Percentiles rank a stretch among this genome's conserved stretches.
Evolutionary conservation across 306 rosid species (phyloP).

Genomic region (Sophora flavescens): DNA sequence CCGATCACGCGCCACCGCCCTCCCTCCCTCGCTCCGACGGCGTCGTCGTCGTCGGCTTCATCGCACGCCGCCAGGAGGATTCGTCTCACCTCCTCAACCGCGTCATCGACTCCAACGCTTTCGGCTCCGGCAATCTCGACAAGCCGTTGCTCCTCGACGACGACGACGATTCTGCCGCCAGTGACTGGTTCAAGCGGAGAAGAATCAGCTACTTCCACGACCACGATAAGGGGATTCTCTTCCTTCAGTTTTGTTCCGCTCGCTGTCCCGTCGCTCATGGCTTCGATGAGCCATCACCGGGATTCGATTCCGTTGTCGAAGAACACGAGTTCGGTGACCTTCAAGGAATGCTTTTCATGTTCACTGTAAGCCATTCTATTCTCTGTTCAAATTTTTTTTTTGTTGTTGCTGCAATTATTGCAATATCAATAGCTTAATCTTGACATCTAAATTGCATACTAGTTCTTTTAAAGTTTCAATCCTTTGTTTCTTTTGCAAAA

Average conservation of each 20-base stretch:
- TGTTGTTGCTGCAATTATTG: not conserved
- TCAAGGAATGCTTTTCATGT: conserved; percentile 92
- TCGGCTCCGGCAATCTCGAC: conserved; percentile 80
- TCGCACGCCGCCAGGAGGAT: conserved; percentile 60
- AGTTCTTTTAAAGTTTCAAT: not conserved
- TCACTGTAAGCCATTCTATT: conserved; percentile 79
- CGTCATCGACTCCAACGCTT: conserved; percentile 73
- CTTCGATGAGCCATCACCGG: conserved; percentile 46
- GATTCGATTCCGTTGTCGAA: conserved; percentile 64
- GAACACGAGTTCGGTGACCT: conserved; percentile 79
- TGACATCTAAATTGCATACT: not conserved
- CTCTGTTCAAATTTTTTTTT: not conserved
- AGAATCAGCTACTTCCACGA: conserved; percentile 75
- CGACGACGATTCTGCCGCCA: conserved; percentile 64
- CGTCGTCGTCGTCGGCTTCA: conserved; percentile 85
- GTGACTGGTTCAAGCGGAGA: conserved; percentile 73
- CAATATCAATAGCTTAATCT: not conserved
- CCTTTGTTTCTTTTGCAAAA: not conserved
- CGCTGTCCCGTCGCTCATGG: conserved; percentile 45
- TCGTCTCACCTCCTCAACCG: conserved; percentile 80
- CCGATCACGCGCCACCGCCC: conserved; percentile 48
- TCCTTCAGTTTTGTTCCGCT: conserved; percentile 61
- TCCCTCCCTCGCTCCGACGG: conserved; percentile 62
- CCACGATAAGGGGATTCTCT: conserved; percentile 71
- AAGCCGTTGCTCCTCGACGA: conserved; percentile 55